Percentiles rank a stretch among this genome's conserved stretches.
phyloP scores from a whole-genome alignment of 176 grass and related monocot species.

The Avena eriantha region DNA sequence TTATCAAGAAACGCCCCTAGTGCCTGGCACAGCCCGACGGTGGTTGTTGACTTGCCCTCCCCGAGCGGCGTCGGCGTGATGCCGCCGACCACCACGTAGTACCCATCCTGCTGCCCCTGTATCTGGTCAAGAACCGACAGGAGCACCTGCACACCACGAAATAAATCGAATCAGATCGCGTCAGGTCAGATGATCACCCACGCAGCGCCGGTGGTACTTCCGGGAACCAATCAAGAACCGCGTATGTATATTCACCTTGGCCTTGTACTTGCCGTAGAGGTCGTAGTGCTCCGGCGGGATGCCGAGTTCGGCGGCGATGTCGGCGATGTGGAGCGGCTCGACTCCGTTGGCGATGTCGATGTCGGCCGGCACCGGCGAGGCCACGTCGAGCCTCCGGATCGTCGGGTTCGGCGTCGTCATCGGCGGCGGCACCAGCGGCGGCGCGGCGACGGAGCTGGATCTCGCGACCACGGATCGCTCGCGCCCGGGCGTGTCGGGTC shows the following conservation, averaged over 20 bases:
- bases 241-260: conserved; percentile 60
- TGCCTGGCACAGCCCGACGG: conserved; percentile 90
- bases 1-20: conserved; percentile 94
- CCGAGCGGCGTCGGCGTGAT: conserved; percentile 94
- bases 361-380: conserved; percentile 83
- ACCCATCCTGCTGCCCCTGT: conserved; percentile 74
- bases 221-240: background rate
- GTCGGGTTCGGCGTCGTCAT: conserved; percentile 56
- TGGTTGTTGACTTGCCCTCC: conserved; percentile 94
- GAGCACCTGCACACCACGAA: conserved; percentile 60
- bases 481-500: background rate
- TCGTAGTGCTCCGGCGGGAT: conserved; percentile 83
- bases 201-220: background rate
- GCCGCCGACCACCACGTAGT: conserved; percentile 94
- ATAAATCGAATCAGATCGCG: conserved; percentile 17
- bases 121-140: conserved; percentile 69
- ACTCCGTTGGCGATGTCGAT: conserved; percentile 98
- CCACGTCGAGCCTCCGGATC: conserved; percentile 79
- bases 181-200: background rate
- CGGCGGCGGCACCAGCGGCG: conserved; percentile 30
- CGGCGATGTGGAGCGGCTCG: conserved; percentile 72
- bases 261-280: conserved; percentile 96
- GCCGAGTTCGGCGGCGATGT: conserved; percentile 75
- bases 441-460: conserved; percentile 52
- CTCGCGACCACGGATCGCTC: conserved; percentile 24